Conservation (phyloP, 164 flowering plant genomes). For the Aristolochia californica region DNA sequence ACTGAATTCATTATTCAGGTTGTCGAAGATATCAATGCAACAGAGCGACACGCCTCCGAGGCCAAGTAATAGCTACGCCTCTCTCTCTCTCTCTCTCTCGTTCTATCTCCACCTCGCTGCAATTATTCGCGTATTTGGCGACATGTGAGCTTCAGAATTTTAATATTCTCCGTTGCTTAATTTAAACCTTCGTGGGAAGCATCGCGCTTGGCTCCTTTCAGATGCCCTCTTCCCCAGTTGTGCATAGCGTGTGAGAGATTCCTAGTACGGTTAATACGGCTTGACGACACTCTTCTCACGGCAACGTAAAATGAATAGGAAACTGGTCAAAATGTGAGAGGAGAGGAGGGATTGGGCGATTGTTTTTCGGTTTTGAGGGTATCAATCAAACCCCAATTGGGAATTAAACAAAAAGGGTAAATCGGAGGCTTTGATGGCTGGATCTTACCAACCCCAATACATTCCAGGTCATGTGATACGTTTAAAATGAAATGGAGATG, state of each 20-base stretch:
- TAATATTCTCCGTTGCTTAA: too few species aligned
- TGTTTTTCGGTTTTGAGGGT: background rate
- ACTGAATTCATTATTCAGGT: too few species aligned
- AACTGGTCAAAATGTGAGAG: background rate
- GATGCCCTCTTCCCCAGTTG: too few species aligned
- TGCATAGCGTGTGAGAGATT: slow-evolving; percentile 1
- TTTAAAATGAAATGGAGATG: background rate
- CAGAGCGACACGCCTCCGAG: too few species aligned
- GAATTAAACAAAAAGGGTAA: background rate
- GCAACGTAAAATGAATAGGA: background rate
- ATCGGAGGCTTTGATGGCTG: background rate
- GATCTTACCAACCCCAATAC: background rate
- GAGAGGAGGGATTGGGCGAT: background rate
- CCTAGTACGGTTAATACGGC: slow-evolving; percentile 8
- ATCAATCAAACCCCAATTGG: background rate
- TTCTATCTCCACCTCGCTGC: too few species aligned
- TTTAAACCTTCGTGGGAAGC: too few species aligned
- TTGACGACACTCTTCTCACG: slow-evolving; percentile 7
- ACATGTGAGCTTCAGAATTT: too few species aligned
- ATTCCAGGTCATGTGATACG: slow-evolving; percentile 5
- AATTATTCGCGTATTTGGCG: too few species aligned
- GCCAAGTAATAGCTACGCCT: too few species aligned
- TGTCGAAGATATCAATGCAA: too few species aligned
- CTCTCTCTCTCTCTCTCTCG: too few species aligned
- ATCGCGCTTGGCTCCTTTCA: too few species aligned